Evolutionary conservation across 2,329 filamentous ascomycete genomes (phyloP), one percentile per base, ranked within the genome.

Genomic region (Claviceps cyperi): DNA sequence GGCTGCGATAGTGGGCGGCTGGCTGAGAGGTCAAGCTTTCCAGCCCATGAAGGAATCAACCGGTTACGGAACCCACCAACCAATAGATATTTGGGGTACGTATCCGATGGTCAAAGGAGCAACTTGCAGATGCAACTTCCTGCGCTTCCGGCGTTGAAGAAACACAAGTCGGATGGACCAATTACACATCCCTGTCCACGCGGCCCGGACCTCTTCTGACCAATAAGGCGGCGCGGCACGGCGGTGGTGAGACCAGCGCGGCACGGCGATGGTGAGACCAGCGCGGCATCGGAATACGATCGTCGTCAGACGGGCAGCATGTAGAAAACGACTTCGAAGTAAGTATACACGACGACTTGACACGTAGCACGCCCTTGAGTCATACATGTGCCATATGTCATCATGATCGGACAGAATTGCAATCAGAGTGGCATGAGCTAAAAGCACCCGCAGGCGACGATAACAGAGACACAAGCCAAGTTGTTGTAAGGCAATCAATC

Each of bases 151-250:
- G 39, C 39, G 38, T 39, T 47, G 35, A 17, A 11, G 32, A 22
- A 32, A 32, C 9, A 47, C 15, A 19, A 28, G 14, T 43, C 40
- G n/a, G 21, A 43, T 24, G 21, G 5, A 28, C 11, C n/a, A 24
- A 13, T 5, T 19, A 15, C 17, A 17, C 39, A 36, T 28, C 13
- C 38, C 21, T 41, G 13, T 43, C 9, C 45, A 46, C 32, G 45
- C 45, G 45, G 49, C 45, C 40, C 39, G 49, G 28, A 38, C 45
- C 45, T 47, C 32, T 32, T n/a, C 9, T 19, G 41, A 32, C 40
- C 40, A 36, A n/a, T 32, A 11, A 35, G 40, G 13, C 14, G 21
- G 14, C 21, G 22, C 40, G 28, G 41, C 14, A 32, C 9, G 9
- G 28, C 28, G 28, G 9, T 22, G 5, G 22, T 22, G 8, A 44